Evolutionary conservation across 2,329 filamentous ascomycete genomes (phyloP).

Genomic region (Aspergillus ustus): DNA sequence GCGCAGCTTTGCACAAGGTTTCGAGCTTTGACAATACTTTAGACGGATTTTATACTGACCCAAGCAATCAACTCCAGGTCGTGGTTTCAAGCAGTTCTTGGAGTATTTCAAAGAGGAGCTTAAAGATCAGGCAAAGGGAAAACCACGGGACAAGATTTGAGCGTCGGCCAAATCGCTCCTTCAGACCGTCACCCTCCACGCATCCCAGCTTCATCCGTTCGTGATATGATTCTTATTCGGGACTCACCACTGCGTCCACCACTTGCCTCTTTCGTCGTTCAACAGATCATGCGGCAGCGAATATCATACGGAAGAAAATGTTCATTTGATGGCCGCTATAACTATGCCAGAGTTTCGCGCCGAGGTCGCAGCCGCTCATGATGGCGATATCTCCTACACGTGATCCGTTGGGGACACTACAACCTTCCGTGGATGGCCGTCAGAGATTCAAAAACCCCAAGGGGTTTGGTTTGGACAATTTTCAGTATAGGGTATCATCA

Average conservation of each 20-base stretch:
- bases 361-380: neutral
- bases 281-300: neutral
- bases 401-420: neutral
- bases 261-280: neutral
- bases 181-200: neutral
- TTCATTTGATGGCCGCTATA: neutral
- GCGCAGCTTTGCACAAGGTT: neutral
- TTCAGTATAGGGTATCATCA: too few species aligned
- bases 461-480: too few species aligned
- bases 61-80: conserved; percentile 24
- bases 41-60: neutral
- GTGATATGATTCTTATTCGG: neutral
- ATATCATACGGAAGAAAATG: neutral
- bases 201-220: neutral
- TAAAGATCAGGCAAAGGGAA: conserved; percentile 47
- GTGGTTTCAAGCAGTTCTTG: conserved; percentile 38
- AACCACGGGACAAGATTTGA: conserved; percentile 38
- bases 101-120: conserved; percentile 49
- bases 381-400: neutral
- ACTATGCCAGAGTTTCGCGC: neutral
- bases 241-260: neutral
- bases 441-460: too few species aligned
- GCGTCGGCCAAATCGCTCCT: neutral
- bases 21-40: too few species aligned
- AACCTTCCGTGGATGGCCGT: too few species aligned